Evolutionary conservation across 139 green algal genomes (phyloP), one percentile per base, ranked within the genome.

Genomic region (Ettlia oleoabundans): DNA sequence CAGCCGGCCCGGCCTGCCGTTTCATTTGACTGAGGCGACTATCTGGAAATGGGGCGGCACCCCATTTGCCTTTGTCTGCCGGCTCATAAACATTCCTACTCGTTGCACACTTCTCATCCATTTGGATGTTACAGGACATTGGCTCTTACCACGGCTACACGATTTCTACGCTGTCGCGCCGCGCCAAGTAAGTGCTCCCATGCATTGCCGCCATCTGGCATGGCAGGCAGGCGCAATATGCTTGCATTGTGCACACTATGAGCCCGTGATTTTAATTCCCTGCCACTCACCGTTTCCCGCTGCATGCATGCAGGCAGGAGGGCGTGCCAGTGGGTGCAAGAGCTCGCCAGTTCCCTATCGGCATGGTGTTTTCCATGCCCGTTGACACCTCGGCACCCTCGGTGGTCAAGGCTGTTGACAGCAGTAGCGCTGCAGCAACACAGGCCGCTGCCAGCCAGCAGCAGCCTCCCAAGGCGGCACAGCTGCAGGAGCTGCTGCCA

Each of bases 111-210:
- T 75, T 30, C 37, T 30, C 10, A 10, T n/a, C 8, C 43, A n/a
- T 30, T 24, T 41, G 1, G 5, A 26, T 30, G 6, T 33, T 53
- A 35, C 73, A 80, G 73, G 73, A 80, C 33, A 80, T 80, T 51
- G 58, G 73, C 8, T 22, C 35, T 2, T 80, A 55, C 37, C 73
- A 80, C 38, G 73, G 73, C 6, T 80, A 80, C 73, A 80, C 73
- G 5, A 80, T 80, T 7, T 80, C 73, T 37, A 80, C 73, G 21
- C 73, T 80, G 8, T 80, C 73, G 2, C 73, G 73, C 35, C 51
- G 73, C 7, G 73, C 73, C 73, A 80, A 80, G 73, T 80, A 37
- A 64, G 70, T n/a, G 40, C 67, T 43, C 24, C 67, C 35, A 2
- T n/a, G 18, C 6, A 3, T 40, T 10, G 15, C 2, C 24, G 32